Evolutionary conservation across 129 eudicot genomes (phyloP).

Genomic region (Pulicaria dysenterica): DNA sequence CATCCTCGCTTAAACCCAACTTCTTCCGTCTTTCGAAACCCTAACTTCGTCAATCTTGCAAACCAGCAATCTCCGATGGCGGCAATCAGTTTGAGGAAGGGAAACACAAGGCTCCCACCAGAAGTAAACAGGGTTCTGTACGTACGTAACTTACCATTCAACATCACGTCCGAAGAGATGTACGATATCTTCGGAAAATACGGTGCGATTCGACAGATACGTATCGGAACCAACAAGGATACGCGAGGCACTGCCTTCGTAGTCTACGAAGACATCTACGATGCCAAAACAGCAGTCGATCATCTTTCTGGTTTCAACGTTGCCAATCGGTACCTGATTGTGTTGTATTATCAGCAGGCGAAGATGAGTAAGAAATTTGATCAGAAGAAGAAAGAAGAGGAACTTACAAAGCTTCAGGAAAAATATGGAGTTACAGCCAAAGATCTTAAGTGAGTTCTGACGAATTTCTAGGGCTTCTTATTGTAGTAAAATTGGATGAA

Average conservation of each 20-base stretch:
- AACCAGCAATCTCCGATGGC: conserved; percentile 40
- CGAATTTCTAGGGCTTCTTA: conserved; percentile 1
- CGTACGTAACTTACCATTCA: conserved; percentile 75
- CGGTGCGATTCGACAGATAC: conserved; percentile 82
- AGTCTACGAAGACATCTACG: conserved; percentile 78
- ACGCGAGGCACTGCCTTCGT: conserved; percentile 81
- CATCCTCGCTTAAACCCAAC: neutral
- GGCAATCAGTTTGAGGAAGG: conserved; percentile 62
- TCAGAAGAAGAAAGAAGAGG: conserved; percentile 73
- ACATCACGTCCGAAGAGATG: conserved; percentile 90
- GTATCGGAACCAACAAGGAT: conserved; percentile 72
- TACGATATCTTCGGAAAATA: conserved; percentile 88
- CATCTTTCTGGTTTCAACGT: conserved; percentile 77
- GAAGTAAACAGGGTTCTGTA: conserved; percentile 74
- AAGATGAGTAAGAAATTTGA: conserved; percentile 86
- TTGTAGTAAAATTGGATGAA: conserved; percentile 28
- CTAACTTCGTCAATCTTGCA: conserved; percentile 1
- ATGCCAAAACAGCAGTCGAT: conserved; percentile 79
- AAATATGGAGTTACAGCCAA: conserved; percentile 73
- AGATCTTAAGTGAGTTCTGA: conserved; percentile 42
- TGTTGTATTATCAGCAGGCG: conserved; percentile 75
- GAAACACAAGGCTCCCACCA: conserved; percentile 72
- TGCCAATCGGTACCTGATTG: conserved; percentile 72
- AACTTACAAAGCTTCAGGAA: conserved; percentile 71
- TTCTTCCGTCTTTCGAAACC: conserved; percentile 20